Evolutionary conservation across 2,329 filamentous ascomycete genomes (phyloP), one percentile per base, ranked within the genome.

Genomic region (Botrytis medusae): DNA sequence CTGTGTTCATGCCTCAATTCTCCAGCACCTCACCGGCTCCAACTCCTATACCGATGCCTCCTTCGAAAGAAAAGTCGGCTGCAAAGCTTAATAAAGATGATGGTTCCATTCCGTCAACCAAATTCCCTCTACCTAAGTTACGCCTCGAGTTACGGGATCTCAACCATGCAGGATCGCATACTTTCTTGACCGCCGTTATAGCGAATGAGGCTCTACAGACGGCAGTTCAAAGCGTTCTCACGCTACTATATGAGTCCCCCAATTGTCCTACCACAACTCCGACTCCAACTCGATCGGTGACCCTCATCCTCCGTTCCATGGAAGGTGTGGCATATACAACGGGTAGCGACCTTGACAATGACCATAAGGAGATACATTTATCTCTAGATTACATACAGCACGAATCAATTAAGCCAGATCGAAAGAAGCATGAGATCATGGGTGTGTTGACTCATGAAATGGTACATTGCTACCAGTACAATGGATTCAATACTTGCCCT

Each of bases 361-460:
- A 96, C 80, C 94, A 97, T 85, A 98, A 98, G 81, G 94, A 97
- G 81, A 96, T 98, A 75, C 94, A 98, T 83, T 87, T 98, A 82
- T 94, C 90, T 25, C 88, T 95, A 1, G 84, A 87, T 64, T 97
- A 98, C 84, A 90, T 97, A 77, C 79, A 84, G 57, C 78, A 83
- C 61, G 78, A 57, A 18, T 57, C 80, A 63, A 84, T 89, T 75
- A 72, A 79, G 48, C 78, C 86, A 0, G 67, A 81, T 0, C 77
- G 83, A 18, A 86, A 86, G 67, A 83, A 83, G 20, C 79, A 86
- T 57, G 94, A 98, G 83, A 89, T 98, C 74, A 84, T 88, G 29
- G 96, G 96, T 59, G 94, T 98, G 0, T 82, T 98, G 32, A 92
- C 92, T 1, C 95, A 98, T 81, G 95, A 98, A 83, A 91, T 98